Evolutionary conservation across 805 yeast species (phyloP).

Genomic region (Myxozyma geophila): DNA sequence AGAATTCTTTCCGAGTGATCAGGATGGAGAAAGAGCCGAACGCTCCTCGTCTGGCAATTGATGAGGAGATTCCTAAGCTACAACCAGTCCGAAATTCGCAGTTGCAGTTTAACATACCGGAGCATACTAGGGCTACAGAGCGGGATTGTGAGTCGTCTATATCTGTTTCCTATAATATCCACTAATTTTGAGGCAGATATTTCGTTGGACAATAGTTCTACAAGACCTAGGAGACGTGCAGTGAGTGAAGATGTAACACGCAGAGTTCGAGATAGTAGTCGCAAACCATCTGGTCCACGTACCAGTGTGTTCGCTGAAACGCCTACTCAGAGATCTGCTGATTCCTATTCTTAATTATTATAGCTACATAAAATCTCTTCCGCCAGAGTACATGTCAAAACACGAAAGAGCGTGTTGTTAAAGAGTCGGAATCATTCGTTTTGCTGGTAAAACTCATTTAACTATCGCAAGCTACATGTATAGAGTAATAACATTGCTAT

Average conservation of each 20-base stretch:
- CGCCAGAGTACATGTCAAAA: no score
- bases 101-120: neutral
- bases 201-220: neutral
- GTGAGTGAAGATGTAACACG: neutral
- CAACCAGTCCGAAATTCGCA: neutral
- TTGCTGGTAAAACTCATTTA: neutral
- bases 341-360: no score
- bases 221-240: neutral
- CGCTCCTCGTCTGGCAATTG: neutral
- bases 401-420: neutral
- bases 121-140: neutral
- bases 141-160: no score
- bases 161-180: no score
- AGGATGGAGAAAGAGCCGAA: neutral
- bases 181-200: neutral
- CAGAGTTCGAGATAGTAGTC: neutral
- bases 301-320: neutral
- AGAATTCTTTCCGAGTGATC: neutral
- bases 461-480: neutral
- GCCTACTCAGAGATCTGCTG: neutral
- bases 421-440: neutral
- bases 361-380: no score
- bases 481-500: neutral
- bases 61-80: neutral
- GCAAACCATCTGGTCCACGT: slow-evolving; percentile 5